Evolutionary conservation across 257 asterid genomes (phyloP).

Genomic region (Solanum gracilifrons): DNA sequence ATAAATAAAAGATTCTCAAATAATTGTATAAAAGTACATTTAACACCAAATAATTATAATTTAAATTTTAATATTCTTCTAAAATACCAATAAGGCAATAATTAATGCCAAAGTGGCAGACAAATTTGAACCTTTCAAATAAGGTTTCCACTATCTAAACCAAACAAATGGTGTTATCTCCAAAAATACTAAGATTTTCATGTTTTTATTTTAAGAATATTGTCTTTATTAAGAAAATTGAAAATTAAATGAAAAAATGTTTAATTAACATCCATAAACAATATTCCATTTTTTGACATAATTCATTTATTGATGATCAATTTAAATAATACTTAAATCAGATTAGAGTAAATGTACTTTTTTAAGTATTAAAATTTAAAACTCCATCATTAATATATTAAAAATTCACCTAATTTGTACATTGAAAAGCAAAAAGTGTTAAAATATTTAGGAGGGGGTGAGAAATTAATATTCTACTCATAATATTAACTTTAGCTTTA

Average conservation of each 20-base stretch:
- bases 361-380: background rate
- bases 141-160: constrained; percentile 3
- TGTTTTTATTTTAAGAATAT: background rate
- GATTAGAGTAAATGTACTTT: background rate
- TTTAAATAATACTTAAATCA: background rate
- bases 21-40: background rate
- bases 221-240: background rate
- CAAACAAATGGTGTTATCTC: background rate
- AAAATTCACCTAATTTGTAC: background rate
- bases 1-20: background rate
- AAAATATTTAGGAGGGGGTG: background rate
- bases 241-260: background rate
- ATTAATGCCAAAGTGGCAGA: constrained; percentile 2
- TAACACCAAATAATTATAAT: background rate
- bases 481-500: constrained; percentile 2
- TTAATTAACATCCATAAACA: background rate
- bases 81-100: background rate
- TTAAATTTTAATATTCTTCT: background rate
- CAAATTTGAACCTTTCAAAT: background rate
- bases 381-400: background rate
- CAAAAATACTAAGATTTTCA: background rate
- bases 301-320: background rate
- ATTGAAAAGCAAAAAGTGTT: background rate
- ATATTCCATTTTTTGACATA: background rate
- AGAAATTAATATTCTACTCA: background rate